phyloP scores from a whole-genome alignment of 2,329 filamentous ascomycete species.

The Neoascochyta sp. region DNA sequence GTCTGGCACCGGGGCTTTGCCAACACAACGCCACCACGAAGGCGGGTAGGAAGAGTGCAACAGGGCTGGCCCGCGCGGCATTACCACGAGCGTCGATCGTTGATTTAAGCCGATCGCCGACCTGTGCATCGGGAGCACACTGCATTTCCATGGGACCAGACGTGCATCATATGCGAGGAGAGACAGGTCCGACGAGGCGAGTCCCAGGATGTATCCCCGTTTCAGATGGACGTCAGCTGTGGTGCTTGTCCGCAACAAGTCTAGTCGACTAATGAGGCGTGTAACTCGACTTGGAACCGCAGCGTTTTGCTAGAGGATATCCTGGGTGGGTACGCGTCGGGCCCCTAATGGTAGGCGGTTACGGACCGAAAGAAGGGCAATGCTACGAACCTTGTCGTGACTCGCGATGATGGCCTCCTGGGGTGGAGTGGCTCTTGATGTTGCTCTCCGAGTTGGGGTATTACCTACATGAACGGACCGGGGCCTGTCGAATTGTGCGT shows the following conservation, averaged over 20 bases:
- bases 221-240: slow-evolving; percentile 7
- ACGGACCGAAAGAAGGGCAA: slow-evolving; percentile 5
- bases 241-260: slow-evolving; percentile 2
- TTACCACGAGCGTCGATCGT: neutral
- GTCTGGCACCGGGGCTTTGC: too few relatives aligned
- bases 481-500: slow-evolving; percentile 2
- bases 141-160: neutral
- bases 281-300: slow-evolving; percentile 3
- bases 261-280: slow-evolving; percentile 7
- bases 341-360: slow-evolving; percentile 3
- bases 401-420: slow-evolving; percentile 15
- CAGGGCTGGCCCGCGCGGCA: neutral
- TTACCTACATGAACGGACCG: slow-evolving; percentile 11
- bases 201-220: slow-evolving; percentile 5
- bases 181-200: slow-evolving; percentile 4
- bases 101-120: neutral
- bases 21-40: too few relatives aligned
- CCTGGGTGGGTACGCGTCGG: slow-evolving; percentile 1
- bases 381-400: slow-evolving; percentile 17
- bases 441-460: slow-evolving; percentile 11
- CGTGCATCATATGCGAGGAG: slow-evolving; percentile 7
- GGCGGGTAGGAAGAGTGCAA: neutral
- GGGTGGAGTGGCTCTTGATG: slow-evolving; percentile 12
- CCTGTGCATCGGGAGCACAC: neutral
- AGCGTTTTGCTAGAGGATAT: slow-evolving; percentile 3